Percentiles rank a stretch among this genome's conserved stretches.
Conservation (phyloP, 2,329 filamentous ascomycete species). For the Penicillium brevicompactum region DNA sequence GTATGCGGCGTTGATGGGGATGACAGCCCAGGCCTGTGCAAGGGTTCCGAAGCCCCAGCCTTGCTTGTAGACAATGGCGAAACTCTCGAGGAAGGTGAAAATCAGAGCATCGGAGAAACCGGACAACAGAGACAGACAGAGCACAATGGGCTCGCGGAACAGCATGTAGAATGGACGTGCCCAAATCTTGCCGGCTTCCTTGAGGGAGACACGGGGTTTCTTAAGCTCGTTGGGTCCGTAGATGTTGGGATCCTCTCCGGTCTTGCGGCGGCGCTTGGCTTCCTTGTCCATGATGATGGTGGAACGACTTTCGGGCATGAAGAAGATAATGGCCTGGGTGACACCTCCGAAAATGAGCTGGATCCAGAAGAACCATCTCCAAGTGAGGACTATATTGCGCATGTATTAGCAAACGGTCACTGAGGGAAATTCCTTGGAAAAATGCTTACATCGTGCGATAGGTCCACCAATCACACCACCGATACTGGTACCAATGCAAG, state of each 20-base stretch:
- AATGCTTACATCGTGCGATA: slow-evolving; percentile 37
- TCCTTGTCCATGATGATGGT: slow-evolving; percentile 59
- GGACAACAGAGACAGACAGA: slow-evolving; percentile 67
- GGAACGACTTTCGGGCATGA: slow-evolving; percentile 58
- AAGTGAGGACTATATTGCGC: slow-evolving; percentile 35
- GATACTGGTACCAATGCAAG: slow-evolving; percentile 53
- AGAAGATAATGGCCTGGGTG: slow-evolving; percentile 52
- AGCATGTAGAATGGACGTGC: slow-evolving; percentile 71
- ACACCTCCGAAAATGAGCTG: slow-evolving; percentile 58
- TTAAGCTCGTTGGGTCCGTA: slow-evolving; percentile 63
- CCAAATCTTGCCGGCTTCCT: slow-evolving; percentile 49
- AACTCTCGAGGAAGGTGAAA: slow-evolving; percentile 64
- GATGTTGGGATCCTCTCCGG: slow-evolving; percentile 58
- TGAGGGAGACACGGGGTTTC: slow-evolving; percentile 48
- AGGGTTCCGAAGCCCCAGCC: slow-evolving; percentile 64
- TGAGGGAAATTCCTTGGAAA: too few species aligned
- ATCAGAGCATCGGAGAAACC: slow-evolving; percentile 72
- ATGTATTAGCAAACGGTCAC: background rate
- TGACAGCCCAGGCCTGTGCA: slow-evolving; percentile 62
- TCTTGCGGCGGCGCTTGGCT: slow-evolving; percentile 56
- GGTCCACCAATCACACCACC: slow-evolving; percentile 55
- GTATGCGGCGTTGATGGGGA: slow-evolving; percentile 69
- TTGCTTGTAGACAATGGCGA: slow-evolving; percentile 55
- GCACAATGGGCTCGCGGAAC: slow-evolving; percentile 70
- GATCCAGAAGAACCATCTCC: slow-evolving; percentile 64